These are phyloP conservation scores for Avena atlantica DNA, from an alignment of 176 grass and related monocot species.

Conservation along the genomic window DNA sequence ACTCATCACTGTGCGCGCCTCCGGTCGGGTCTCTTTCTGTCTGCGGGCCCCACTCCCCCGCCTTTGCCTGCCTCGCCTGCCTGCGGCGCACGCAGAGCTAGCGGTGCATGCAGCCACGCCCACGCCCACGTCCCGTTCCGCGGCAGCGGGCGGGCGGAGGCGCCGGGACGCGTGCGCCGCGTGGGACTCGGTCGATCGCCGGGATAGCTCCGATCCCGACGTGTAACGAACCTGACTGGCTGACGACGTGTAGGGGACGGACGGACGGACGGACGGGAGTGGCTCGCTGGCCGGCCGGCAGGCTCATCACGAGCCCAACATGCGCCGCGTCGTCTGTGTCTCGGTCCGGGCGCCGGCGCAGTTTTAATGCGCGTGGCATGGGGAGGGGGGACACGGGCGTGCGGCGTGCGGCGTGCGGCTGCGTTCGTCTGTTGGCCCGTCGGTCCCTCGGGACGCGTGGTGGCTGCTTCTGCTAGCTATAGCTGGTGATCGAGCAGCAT, in stretches of 20 bases:
- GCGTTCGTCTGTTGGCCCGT: conserved; percentile 26
- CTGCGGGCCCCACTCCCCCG: conserved; percentile 22
- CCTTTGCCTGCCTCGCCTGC: neutral
- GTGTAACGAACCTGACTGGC: conserved; percentile 43
- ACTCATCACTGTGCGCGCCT: neutral
- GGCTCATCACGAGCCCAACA: neutral
- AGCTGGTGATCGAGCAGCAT: too few species aligned
- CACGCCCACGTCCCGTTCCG: neutral
- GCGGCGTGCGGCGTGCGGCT: conserved; percentile 38
- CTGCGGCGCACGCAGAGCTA: too few species aligned
- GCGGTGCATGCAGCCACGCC: neutral
- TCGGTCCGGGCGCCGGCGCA: neutral
- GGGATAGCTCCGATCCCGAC: conserved; percentile 38
- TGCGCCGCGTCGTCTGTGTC: neutral
- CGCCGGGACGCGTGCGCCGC: conserved; percentile 5
- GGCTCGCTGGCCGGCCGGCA: neutral
- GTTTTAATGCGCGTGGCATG: conserved; percentile 10
- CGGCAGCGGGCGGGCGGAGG: neutral
- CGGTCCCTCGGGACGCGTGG: conserved; percentile 34
- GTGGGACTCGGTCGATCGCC: neutral
- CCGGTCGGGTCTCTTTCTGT: conserved; percentile 17
- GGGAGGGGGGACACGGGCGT: conserved; percentile 42
- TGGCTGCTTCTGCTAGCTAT: neutral
- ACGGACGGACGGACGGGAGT: neutral
- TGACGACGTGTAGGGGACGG: neutral